phyloP scores from a whole-genome alignment of 176 grass and related monocot species.

The Zea luxurians region DNA sequence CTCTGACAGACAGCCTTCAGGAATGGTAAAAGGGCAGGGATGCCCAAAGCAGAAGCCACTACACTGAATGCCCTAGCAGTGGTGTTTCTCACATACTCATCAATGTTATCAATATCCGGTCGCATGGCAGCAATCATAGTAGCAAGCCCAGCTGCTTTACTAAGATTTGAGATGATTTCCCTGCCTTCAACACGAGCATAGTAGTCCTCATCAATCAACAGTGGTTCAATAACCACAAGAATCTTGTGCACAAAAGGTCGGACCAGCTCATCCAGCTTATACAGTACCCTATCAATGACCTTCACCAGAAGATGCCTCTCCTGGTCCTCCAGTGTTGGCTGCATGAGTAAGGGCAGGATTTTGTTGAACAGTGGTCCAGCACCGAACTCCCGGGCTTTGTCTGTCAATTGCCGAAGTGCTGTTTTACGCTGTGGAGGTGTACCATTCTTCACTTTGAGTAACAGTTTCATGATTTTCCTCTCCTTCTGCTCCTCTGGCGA shows the following conservation, averaged over 20 bases:
- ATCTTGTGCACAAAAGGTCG: conserved; percentile 98
- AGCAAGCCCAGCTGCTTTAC: conserved; percentile 95
- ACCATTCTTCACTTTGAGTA: conserved; percentile 86
- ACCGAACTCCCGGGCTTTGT: conserved; percentile 88
- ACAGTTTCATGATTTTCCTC: conserved; percentile 91
- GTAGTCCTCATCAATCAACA: conserved; percentile 97
- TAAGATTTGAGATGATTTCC: conserved; percentile 97
- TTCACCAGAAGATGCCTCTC: conserved; percentile 96
- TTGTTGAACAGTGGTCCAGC: conserved; percentile 96
- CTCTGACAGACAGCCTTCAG: conserved; percentile 77
- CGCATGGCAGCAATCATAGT: conserved; percentile 99
- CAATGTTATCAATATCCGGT: conserved; percentile 96
- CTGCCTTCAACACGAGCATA: conserved; percentile 97
- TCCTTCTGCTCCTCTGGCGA: conserved; percentile 93
- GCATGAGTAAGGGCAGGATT: conserved; percentile 93
- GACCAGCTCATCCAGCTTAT: conserved; percentile 96
- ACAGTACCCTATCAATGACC: conserved; percentile 95
- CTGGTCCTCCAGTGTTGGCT: conserved; percentile 92
- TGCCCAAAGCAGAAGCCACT: conserved; percentile 93
- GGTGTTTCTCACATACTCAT: conserved; percentile 97
- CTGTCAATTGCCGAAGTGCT: conserved; percentile 83
- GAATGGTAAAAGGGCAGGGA: conserved; percentile 82
- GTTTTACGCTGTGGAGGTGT: conserved; percentile 92
- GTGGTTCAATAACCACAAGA: conserved; percentile 89
- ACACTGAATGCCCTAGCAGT: conserved; percentile 97